Conservation (phyloP, 805 yeast genomes). For the Nakazawaea wyomingensis region DNA sequence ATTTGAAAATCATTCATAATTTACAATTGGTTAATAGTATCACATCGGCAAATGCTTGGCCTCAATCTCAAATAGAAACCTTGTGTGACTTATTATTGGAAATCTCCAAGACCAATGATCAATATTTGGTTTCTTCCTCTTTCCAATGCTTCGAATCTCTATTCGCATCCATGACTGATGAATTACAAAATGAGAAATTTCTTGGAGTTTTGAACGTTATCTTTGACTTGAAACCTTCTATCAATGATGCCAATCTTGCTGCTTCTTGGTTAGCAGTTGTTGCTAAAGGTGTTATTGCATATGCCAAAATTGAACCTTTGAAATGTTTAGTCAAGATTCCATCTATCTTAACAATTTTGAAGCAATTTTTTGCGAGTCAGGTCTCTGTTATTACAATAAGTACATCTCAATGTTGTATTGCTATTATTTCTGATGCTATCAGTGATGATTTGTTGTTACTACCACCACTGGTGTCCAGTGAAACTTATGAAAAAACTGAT, state of each 20-base stretch:
- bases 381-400: constrained; percentile 58
- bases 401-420: constrained; percentile 83
- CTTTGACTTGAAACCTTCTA: constrained; percentile 74
- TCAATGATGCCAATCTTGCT: constrained; percentile 77
- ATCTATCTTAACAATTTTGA: constrained; percentile 47
- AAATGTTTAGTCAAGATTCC: constrained; percentile 55
- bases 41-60: constrained; percentile 79
- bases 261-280: constrained; percentile 93
- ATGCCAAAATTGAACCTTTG: constrained; percentile 39
- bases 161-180: constrained; percentile 55
- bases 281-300: constrained; percentile 62
- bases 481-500: constrained; percentile 52
- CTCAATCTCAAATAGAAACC: constrained; percentile 57
- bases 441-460: constrained; percentile 53
- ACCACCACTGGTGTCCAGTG: constrained; percentile 44
- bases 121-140: constrained; percentile 74
- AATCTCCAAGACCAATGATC: constrained; percentile 78
- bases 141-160: constrained; percentile 81
- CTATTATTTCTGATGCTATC: constrained; percentile 63
- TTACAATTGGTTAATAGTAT: constrained; percentile 72
- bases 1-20: constrained; percentile 62
- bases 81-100: constrained; percentile 74
- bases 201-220: constrained; percentile 62
- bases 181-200: constrained; percentile 56
- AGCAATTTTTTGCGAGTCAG: constrained; percentile 66